These are phyloP conservation scores for Ruellia speciosa DNA, from an alignment of 305 asterid species.

Conservation along the genomic window DNA sequence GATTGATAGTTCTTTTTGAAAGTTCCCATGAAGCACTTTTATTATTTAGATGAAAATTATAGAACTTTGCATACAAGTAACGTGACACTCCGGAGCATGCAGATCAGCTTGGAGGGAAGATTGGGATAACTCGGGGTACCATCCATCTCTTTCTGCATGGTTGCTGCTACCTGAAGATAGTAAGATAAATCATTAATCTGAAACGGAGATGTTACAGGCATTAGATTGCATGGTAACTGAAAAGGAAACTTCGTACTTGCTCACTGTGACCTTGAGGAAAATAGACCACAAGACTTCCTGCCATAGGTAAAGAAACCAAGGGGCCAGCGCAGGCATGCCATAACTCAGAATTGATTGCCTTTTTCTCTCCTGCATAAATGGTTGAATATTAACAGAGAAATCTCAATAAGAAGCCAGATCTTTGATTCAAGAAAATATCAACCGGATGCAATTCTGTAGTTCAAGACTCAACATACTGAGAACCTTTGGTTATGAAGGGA, in stretches of 20 bases:
- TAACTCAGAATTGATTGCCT: constrained; percentile 78
- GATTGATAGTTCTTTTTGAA: background rate
- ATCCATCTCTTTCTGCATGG: constrained; percentile 91
- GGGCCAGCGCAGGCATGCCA: constrained; percentile 99
- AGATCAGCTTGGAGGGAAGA: constrained; percentile 85
- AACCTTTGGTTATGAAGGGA: too few relatives aligned
- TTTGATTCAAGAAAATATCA: too few relatives aligned
- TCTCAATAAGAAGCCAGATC: constrained; percentile 1
- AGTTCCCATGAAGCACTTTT: too few relatives aligned
- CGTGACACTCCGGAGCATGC: constrained; percentile 88
- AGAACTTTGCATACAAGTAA: constrained; percentile 50
- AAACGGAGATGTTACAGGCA: background rate
- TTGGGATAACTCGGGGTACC: constrained; percentile 87
- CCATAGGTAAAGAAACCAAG: constrained; percentile 80
- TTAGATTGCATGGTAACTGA: background rate
- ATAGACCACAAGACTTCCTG: constrained; percentile 38
- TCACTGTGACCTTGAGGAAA: constrained; percentile 96
- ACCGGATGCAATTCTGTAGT: too few relatives aligned
- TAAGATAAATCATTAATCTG: constrained; percentile 6
- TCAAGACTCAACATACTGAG: too few relatives aligned
- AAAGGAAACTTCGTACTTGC: constrained; percentile 42
- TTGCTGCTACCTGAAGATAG: constrained; percentile 71
- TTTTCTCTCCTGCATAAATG: constrained; percentile 12
- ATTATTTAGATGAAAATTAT: too few relatives aligned
- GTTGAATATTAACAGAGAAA: too few relatives aligned